A percentile compares a stretch with the other conserved stretches of the same genome.
Evolutionary conservation across 371 early-diverging fungal genomes (phyloP).

Genomic region (Syncephalis fuscata): DNA sequence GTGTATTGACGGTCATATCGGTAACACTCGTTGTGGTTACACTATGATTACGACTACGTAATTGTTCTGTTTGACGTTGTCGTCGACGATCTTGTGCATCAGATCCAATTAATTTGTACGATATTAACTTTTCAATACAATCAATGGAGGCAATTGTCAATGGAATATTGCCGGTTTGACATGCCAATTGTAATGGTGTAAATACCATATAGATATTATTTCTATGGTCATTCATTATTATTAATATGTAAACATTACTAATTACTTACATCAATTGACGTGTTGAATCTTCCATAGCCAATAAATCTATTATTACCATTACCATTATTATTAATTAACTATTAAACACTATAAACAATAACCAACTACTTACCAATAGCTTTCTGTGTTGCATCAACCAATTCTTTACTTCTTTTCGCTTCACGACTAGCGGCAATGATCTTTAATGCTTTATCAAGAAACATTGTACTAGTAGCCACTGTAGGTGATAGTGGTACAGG

Average conservation of each 20-base stretch:
- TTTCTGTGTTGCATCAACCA: constrained; percentile 24
- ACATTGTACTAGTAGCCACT: constrained; percentile 27
- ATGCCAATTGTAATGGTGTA: constrained; percentile 35
- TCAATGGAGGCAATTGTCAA: constrained; percentile 41
- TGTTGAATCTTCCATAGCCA: neutral
- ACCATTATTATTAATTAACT: neutral
- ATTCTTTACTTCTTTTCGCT: constrained; percentile 25
- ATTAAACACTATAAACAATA: constrained; percentile 1
- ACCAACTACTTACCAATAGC: constrained; percentile 17
- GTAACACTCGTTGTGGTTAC: no score
- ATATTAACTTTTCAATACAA: constrained; percentile 57
- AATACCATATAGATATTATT: constrained; percentile 11
- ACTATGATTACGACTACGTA: no score
- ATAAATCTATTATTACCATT: neutral
- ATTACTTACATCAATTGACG: neutral
- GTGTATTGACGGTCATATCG: no score
- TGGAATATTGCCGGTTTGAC: constrained; percentile 29
- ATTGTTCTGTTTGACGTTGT: no score
- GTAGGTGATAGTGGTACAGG: neutral
- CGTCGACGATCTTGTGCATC: neutral
- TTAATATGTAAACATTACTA: constrained; percentile 6
- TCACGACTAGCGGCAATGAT: constrained; percentile 34
- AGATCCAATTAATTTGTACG: constrained; percentile 41
- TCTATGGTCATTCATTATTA: no score
- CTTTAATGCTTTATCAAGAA: constrained; percentile 46